Evolutionary conservation across 768 basidiomycete genomes (phyloP), one percentile per base, ranked within the genome.

Genomic region (Kwoniella dejecticola): DNA sequence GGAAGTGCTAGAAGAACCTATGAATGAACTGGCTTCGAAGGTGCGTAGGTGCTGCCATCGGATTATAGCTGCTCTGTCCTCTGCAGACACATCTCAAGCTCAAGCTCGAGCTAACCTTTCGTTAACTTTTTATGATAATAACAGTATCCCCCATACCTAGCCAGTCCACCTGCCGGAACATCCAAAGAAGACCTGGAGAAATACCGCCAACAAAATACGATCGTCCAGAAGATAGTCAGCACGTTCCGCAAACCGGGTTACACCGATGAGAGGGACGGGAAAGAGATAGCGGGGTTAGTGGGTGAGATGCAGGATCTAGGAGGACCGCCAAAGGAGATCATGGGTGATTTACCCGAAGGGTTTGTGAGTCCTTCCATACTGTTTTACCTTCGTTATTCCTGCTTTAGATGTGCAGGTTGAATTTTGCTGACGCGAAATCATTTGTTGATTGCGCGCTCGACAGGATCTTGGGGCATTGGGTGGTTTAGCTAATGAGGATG

Each of bases 271-370:
- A 65, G 69, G 27, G 70, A 75, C 23, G 69, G 57, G 1, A 69
- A 67, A 52, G 65, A 70, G 48, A 62, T 71, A 2, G 66, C 67
- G 29, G 55, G 55, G 30, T 52, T 70, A 13, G 69, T 71, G 0
- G 45, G 49, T 7, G 62, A 78, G 70, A 80, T 80, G 78, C 79
- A 79, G 59, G 78, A 80, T 63, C 53, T 76, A 11, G 77, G 78
- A 1, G 73, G 73, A 29, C 78, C 78, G 17, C 78, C 78, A 5
- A 63, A 72, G 44, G 77, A 77, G 63, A 69, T 80, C 24, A 73
- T 79, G 71, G 77, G 78, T 7, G 74, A 78, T 45, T 60, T 77
- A 64, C 77, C 77, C 12, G 77, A 78, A 36, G 77, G 77, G 13
- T 69, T 80, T 45, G 79, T 78, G 64, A 67, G 74, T 70, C 21